phyloP scores from a whole-genome alignment of 192 early-diverging fungal species.

The Backusella sp. region DNA sequence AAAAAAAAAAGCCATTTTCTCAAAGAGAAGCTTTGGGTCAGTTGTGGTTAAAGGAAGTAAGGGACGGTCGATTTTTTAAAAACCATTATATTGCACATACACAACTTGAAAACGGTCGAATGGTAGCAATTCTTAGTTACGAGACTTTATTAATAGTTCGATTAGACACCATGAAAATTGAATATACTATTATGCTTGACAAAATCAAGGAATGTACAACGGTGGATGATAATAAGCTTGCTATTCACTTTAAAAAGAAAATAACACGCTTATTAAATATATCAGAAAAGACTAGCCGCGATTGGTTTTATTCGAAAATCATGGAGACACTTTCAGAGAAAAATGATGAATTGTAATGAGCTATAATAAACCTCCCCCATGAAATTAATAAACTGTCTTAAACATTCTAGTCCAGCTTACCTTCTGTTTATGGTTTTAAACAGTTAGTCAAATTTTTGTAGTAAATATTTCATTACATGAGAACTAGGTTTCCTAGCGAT shows the following conservation, averaged over 20 bases:
- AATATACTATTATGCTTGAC: conserved; percentile 18
- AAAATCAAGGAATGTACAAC: neutral
- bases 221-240: neutral
- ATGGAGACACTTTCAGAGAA: neutral
- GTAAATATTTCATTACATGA: no score
- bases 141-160: conserved; percentile 54
- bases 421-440: no score
- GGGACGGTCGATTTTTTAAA: conserved; percentile 58
- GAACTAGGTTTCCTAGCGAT: no score
- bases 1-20: conserved; percentile 49
- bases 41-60: conserved; percentile 69
- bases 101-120: conserved; percentile 33
- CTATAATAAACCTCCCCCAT: no score
- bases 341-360: neutral
- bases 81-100: conserved; percentile 73
- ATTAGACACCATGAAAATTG: conserved; percentile 2
- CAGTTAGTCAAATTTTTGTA: no score
- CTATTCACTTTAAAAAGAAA: neutral
- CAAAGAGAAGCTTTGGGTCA: conserved; percentile 73
- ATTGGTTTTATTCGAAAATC: conserved; percentile 10
- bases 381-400: no score
- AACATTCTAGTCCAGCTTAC: no score
- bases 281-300: neutral
- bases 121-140: conserved; percentile 72
- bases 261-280: neutral